Base-by-base conservation (phyloP, 345 rosid genomes). In the Euphorbia lathyris region DNA sequence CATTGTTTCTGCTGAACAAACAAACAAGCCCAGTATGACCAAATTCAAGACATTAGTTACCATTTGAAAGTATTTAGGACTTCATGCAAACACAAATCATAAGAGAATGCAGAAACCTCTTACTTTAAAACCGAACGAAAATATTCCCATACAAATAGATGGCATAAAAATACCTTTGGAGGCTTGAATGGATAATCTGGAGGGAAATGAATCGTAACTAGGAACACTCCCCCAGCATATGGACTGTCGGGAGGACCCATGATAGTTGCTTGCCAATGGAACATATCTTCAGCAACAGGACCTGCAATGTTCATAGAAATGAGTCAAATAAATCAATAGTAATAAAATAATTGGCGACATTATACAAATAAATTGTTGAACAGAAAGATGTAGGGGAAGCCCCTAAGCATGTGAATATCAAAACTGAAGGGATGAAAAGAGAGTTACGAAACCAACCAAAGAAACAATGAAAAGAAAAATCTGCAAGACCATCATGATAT, bases 221-320 rank as follows among this genome's bases (percentile, higher is more conserved):
- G 74, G 71, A 75, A 75, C 65, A 75, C 78, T 26, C 78, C 78
- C 3, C 78, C 78, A 5, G 78, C 69, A 70, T 75, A 75, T 14
- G 74, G 78, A 60, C 78, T 75, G 34, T 75, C 78, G 7, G 78
- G 78, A 70, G 78, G 78, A 58, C 78, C 78, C 78, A 75, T 75
- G 47, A 75, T 75, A 5, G 78, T 75, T 48, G 78, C 78, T 75
- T 75, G 78, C 78, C 78, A 75, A 38, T 75, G 78, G 11, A 75
- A 75, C 78, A 75, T 75, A 60, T 75, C 78, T 66, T 75, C 78
- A 47, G 78, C 78, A 64, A 75, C 78, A 36, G 78, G 78, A 27
- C 78, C 78, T 75, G 20, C 51, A 75, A 56, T 48, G 56, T 53
- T 34, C 30, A 66, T 17, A 45, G 23, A 61, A 63, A 20, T 38